phyloP scores from a whole-genome alignment of 1,139 yeast genomes.

The Geotrichum restrictum region DNA sequence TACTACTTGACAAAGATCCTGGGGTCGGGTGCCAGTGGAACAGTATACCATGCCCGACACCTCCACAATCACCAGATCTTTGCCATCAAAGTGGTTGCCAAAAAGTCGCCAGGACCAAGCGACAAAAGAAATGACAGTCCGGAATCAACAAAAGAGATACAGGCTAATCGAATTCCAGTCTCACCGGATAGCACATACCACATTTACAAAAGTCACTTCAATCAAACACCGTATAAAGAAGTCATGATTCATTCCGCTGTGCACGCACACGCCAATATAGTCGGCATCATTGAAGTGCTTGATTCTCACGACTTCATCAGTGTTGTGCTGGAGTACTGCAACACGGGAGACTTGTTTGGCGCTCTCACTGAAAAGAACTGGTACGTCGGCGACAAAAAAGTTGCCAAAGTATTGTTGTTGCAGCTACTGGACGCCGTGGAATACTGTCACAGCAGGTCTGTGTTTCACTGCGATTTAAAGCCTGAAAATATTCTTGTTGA shows the following conservation, averaged over 20 bases:
- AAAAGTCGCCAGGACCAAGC: conserved; percentile 27
- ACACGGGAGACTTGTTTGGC: conserved; percentile 65
- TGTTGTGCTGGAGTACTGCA: conserved; percentile 75
- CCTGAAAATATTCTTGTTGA: conserved; percentile 82
- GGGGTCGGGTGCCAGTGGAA: conserved; percentile 93
- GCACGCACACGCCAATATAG: conserved; percentile 71
- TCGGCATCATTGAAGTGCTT: conserved; percentile 65
- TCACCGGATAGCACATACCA: conserved; percentile 10
- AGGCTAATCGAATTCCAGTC: conserved; percentile 8
- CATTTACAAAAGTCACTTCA: conserved; percentile 2
- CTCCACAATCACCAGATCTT: conserved; percentile 46
- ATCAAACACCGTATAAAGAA: conserved; percentile 49
- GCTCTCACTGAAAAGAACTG: conserved; percentile 67
- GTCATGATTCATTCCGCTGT: conserved; percentile 69
- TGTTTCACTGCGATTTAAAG: conserved; percentile 85
- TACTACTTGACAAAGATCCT: conserved; percentile 40
- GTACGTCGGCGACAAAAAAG: conserved; percentile 48
- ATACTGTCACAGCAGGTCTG: conserved; percentile 61
- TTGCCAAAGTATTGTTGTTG: conserved; percentile 66
- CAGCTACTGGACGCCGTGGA: conserved; percentile 71
- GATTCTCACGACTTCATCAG: conserved; percentile 45
- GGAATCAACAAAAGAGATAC: neutral
- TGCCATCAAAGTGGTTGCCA: conserved; percentile 73
- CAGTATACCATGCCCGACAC: conserved; percentile 70
- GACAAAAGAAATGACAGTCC: too few relatives aligned